Evolutionary conservation across 176 grass and related monocot genomes (phyloP), one percentile per base, ranked within the genome.

Genomic region (Hsuehochloa calcarea): DNA sequence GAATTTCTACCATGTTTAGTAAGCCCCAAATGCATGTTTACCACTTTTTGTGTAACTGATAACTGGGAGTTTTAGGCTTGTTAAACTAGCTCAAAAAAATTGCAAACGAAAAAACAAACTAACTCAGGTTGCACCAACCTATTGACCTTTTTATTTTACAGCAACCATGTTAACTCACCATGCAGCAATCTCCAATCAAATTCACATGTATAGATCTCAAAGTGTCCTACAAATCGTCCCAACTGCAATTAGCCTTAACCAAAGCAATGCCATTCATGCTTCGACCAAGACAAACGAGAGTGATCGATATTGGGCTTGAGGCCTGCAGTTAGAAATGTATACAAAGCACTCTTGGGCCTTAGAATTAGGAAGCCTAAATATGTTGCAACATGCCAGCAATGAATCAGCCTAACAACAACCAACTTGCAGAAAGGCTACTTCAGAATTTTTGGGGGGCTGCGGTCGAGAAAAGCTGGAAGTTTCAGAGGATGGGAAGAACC

Each of bases 321-420:
- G 44, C 27, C 29, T 79, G 10, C 75, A 49, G 52, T 13, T 79
- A 79, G 54, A 62, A 69, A 50, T 79, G 52, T 51, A 62, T 31
- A 35, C 17, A 70, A 23, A 46, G 8, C 14, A 22, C 16, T 22
- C 14, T 43, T 54, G 44, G 47, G 60, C 77, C 41, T 38, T 10
- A 29, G 34, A 56, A 38, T 14, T 64, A 72, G 50, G 55, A 70
- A 40, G 72, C 46, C 5, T 43, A 78, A 59, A 69, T 31, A 64
- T 15, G n/a, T 78, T 44, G 49, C 11, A 59, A 5, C 72, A 75
- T 12, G 72, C 29, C 10, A 38, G 4, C 49, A 56, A 80, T 41
- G 41, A 51, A 63, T 65, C 68, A 56, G 17, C 46, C 47, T 70
- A 75, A 52, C 60, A 65, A 40, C 47, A 8, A 39, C 51, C 7